Base-by-base conservation (phyloP, 1,139 yeast genomes). In the Zygoascus meyerae region DNA sequence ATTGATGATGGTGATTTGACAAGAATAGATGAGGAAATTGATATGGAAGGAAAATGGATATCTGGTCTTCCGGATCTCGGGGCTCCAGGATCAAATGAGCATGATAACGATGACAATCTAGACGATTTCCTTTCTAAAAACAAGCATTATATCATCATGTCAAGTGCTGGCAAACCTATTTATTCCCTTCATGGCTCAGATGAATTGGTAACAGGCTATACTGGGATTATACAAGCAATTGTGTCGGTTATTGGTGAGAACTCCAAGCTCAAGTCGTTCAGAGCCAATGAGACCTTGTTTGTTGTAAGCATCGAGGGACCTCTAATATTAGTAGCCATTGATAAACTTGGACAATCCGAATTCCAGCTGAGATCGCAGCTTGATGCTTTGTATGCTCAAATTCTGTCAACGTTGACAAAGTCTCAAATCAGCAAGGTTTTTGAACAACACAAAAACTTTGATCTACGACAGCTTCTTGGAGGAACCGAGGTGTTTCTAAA, bases 141-240 rank as follows among this genome's bases (percentile, higher is more conserved):
- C 45, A 85, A 84, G 62, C 94, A 85, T 48, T 87, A 85, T 57
- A 80, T 89, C 54, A 79, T 92, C 5, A 70, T 92, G n/a, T 87
- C 96, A 0, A 69, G 82, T 2, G 95, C 97, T 0, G 98, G 98
- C 0, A 92, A 92, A 63, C 97, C 96, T 1, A 85, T 92, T 6
- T 92, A 83, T 64, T 78, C 95, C 1, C 72, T 84, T 72, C 75
- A 82, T 60, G 96, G 95, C 2, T 68, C 79, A 0, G 95, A 87
- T 51, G 82, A 79, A 43, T 67, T 81, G 21, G 71, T 84, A 1
- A 70, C 85, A 42, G 86, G 92, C 1, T 84, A 85, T 59, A 79
- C 86, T 70, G 71, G 66, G 1, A 69, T 83, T 2, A 70, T 83
- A 5, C 85, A 85, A 47, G 81, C 90, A 0, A 76, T 83, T 18